Percentiles rank a stretch among this genome's conserved stretches.
Evolutionary conservation across 257 asterid species (phyloP).

Genomic region (Solanum dulcamara): DNA sequence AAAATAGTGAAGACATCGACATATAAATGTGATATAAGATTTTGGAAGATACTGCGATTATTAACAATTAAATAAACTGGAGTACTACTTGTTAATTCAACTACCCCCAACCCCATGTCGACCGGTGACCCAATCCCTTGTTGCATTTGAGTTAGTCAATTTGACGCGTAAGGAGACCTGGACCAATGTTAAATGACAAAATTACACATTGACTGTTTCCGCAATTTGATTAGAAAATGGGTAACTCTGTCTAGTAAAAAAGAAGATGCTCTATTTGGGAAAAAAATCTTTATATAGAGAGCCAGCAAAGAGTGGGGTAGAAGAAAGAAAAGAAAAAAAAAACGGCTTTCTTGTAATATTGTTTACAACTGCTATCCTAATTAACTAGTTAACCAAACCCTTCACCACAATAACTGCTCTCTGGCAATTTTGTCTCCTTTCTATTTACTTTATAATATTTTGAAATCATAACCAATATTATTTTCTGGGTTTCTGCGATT

Average conservation of each 20-base stretch:
- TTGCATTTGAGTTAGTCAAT: slow-evolving; percentile 30
- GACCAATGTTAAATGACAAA: slow-evolving; percentile 6
- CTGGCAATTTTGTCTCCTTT: neutral
- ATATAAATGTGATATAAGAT: neutral
- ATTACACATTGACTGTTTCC: neutral
- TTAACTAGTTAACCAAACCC: slow-evolving; percentile 17
- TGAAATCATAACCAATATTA: neutral
- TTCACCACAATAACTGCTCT: slow-evolving; percentile 2
- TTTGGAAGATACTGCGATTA: neutral
- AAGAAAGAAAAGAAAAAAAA: slow-evolving; percentile 7
- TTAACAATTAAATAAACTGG: no score
- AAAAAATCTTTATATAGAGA: neutral
- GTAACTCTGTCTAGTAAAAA: neutral
- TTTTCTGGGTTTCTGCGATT: neutral
- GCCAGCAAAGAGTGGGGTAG: slow-evolving; percentile 15
- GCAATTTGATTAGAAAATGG: neutral
- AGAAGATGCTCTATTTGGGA: neutral
- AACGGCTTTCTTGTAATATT: slow-evolving; percentile 48
- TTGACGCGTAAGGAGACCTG: slow-evolving; percentile 20
- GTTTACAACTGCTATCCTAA: slow-evolving; percentile 27
- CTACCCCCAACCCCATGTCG: neutral
- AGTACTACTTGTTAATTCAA: neutral
- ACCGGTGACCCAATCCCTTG: neutral
- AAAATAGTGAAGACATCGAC: neutral
- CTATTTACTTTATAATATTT: neutral